These are phyloP conservation scores for Plasmodium coatneyi DNA, from an alignment of 169 alveolate species.

Conservation along the genomic window DNA sequence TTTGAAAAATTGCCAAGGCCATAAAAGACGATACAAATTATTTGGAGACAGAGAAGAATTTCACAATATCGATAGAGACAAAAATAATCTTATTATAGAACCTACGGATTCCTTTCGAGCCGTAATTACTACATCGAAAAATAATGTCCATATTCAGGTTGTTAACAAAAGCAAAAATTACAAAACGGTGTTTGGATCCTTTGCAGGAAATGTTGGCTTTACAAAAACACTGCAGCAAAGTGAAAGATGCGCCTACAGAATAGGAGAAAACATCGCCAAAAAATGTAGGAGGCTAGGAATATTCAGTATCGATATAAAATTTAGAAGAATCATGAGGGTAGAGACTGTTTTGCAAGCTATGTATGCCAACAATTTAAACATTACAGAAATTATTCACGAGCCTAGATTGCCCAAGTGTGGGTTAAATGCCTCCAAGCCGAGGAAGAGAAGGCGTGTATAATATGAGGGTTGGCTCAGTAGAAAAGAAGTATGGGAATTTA, in stretches of 20 bases:
- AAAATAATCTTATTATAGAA: constrained; percentile 85
- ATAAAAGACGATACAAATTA: constrained; percentile 61
- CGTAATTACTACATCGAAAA: constrained; percentile 87
- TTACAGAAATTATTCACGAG: constrained; percentile 87
- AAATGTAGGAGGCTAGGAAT: constrained; percentile 90
- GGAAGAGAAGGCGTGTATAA: constrained; percentile 88
- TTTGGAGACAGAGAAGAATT: constrained; percentile 82
- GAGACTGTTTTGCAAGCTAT: constrained; percentile 89
- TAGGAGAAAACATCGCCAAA: constrained; percentile 90
- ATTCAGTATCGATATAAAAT: constrained; percentile 84
- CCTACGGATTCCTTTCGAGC: constrained; percentile 89
- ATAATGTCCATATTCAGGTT: constrained; percentile 89
- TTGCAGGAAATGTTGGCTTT: constrained; percentile 90
- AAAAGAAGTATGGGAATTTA: background rate
- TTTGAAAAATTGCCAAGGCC: constrained; percentile 75
- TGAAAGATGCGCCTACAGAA: constrained; percentile 88
- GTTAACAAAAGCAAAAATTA: constrained; percentile 85
- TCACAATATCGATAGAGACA: constrained; percentile 90
- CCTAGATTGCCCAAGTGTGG: constrained; percentile 90
- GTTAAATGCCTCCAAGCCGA: constrained; percentile 87
- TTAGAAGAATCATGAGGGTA: constrained; percentile 88
- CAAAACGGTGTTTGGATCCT: constrained; percentile 86
- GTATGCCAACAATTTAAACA: constrained; percentile 86
- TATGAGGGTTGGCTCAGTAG: background rate
- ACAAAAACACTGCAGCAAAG: constrained; percentile 87